phyloP scores from a whole-genome alignment of 2,329 filamentous ascomycete genomes.

The Epichloe sylvatica region DNA sequence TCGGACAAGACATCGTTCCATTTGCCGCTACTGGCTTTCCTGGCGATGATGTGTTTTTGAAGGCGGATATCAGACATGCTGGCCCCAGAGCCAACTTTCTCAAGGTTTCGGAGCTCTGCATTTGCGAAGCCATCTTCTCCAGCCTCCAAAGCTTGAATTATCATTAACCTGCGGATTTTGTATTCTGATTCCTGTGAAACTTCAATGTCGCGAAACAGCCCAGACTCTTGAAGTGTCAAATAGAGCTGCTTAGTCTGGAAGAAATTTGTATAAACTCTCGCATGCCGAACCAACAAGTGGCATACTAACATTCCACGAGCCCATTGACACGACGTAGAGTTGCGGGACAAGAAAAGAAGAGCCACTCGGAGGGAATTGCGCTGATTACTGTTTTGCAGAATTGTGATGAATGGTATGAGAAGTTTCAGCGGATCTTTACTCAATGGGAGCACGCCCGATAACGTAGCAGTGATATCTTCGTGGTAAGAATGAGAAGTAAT shows the following conservation, averaged over 20 bases:
- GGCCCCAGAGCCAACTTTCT: conserved; percentile 9
- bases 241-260: conserved; percentile 15
- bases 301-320: conserved; percentile 7
- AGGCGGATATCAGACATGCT: conserved; percentile 14
- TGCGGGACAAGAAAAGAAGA: conserved; percentile 7
- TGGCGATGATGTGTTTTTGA: conserved; percentile 14
- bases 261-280: conserved; percentile 2
- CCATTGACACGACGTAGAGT: conserved; percentile 5
- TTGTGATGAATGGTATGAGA: neutral
- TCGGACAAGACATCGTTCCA: conserved; percentile 14
- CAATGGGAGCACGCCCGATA: conserved; percentile 11
- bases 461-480: conserved; percentile 7
- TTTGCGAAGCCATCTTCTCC: conserved; percentile 14
- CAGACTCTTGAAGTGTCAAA: conserved; percentile 14
- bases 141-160: conserved; percentile 14
- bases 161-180: conserved; percentile 16
- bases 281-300: conserved; percentile 6
- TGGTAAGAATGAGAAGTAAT: conserved; percentile 9
- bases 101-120: conserved; percentile 14
- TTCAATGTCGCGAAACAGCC: conserved; percentile 12
- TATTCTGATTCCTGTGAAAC: conserved; percentile 13
- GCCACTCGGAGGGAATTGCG: conserved; percentile 4
- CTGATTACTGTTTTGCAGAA: conserved; percentile 4
- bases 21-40: conserved; percentile 14
- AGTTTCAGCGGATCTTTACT: conserved; percentile 11